Base-by-base conservation (phyloP, 2,329 filamentous ascomycete species). In the Xylariomycetidae sp. region DNA sequence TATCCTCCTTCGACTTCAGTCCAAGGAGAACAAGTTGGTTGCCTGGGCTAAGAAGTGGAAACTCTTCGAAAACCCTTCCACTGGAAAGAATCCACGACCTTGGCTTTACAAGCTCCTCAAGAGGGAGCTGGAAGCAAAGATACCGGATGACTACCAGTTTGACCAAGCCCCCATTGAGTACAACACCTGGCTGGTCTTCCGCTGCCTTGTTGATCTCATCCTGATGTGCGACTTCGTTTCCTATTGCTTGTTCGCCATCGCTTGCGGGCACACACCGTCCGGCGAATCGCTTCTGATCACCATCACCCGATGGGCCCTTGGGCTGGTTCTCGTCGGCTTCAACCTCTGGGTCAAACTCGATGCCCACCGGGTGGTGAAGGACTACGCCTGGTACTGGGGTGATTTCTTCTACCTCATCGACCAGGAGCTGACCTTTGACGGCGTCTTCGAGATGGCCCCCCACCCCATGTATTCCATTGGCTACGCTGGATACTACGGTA, bases 371-470 rank as follows among this genome's bases (percentile, higher is more conserved):
- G 92, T 98, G 31, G 92, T 98, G 56, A 97, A 97, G 63, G 92
- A 98, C 63, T 98, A 89, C 66, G 92, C 92, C 17, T 98, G 92
- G 92, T 98, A 97, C 64, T 98, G 92, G 92, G 92, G 92, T 41
- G 92, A 98, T 63, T 97, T 97, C 66, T 98, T 97, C 72, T 98
- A 88, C 64, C 81, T 98, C 54, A 87, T 98, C 59, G 92, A 98
- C 63, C 89, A 97, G 65, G 88, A 95, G 56, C 72, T 98, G 58
- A 97, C 89, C 31, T 98, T 98, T 61, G 92, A 98, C 57, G 92
- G 92, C 36, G 92, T 98, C 43, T 98, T 97, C 58, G 92, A 98
- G 66, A 94, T 98, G 82, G 92, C 92, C 14, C 92, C 92, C 19
- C 92, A 97, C 58, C 90, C 90, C 44, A 97, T 97, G 90, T 97